phyloP scores from a whole-genome alignment of 495 filamentous ascomycete species.

The Neurospora pannonica region DNA sequence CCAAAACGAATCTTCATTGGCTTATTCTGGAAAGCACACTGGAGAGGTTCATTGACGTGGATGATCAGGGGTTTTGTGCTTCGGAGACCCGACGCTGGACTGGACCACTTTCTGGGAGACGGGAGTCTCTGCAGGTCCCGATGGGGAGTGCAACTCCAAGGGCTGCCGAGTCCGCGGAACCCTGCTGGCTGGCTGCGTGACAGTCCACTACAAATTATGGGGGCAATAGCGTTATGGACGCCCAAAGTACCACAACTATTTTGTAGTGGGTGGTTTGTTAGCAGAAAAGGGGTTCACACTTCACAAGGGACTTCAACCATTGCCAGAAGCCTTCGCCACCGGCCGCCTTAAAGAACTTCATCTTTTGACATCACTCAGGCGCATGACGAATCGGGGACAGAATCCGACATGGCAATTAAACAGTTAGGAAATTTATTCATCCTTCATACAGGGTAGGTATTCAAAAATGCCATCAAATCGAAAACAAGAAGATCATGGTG shows the following conservation, averaged over 20 bases:
- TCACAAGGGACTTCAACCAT: background rate
- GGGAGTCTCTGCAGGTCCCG: background rate
- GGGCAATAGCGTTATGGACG: too few species aligned
- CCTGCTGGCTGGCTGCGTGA: background rate
- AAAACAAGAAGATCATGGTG: background rate
- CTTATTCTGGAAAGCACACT: background rate
- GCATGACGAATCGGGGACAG: background rate
- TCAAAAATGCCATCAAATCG: background rate
- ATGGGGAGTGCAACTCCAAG: background rate
- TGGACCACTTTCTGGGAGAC: background rate
- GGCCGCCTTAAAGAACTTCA: background rate
- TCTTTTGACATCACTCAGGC: background rate
- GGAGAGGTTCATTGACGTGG: background rate
- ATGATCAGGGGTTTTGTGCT: background rate
- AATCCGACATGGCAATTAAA: background rate
- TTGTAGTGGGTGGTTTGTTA: background rate
- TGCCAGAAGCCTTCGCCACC: background rate
- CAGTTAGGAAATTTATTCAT: background rate
- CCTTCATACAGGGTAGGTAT: background rate
- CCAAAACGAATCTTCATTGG: background rate
- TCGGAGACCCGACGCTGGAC: background rate
- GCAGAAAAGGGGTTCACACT: background rate
- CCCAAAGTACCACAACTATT: background rate
- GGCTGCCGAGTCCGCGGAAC: background rate
- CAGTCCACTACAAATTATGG: background rate